A percentile compares a stretch with the other conserved stretches of the same genome.
Evolutionary conservation across 2,329 filamentous ascomycete species (phyloP).

Genomic region (Xylariaceae sp.): DNA sequence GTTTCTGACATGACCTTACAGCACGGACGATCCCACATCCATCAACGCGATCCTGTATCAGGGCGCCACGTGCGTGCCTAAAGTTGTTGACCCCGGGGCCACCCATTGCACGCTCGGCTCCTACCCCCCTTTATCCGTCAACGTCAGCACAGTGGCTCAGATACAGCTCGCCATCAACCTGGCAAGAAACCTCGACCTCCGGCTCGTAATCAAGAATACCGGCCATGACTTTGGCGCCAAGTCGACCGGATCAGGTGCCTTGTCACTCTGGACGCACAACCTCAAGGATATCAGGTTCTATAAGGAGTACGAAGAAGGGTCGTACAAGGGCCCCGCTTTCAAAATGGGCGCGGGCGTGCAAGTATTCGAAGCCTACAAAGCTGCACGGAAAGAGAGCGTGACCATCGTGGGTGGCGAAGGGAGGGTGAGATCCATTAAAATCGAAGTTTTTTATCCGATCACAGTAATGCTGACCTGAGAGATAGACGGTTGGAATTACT

Average conservation of each 20-base stretch:
- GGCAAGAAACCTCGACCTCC: slow-evolving; percentile 24
- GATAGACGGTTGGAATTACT: slow-evolving; percentile 43
- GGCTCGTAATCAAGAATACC: slow-evolving; percentile 27
- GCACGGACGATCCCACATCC: slow-evolving; percentile 27
- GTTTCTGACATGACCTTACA: slow-evolving; percentile 8
- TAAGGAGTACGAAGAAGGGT: slow-evolving; percentile 21
- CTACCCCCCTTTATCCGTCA: slow-evolving; percentile 26
- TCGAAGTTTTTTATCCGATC: too few relatives aligned
- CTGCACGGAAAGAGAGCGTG: slow-evolving; percentile 20
- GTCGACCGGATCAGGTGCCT: slow-evolving; percentile 24
- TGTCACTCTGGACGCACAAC: slow-evolving; percentile 28
- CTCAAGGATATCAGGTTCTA: slow-evolving; percentile 26
- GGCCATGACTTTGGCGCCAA: slow-evolving; percentile 27
- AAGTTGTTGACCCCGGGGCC: slow-evolving; percentile 22
- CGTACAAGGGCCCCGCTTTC: slow-evolving; percentile 25
- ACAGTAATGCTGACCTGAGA: background rate
- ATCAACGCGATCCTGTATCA: slow-evolving; percentile 26
- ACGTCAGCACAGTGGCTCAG: slow-evolving; percentile 25
- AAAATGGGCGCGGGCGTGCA: slow-evolving; percentile 28
- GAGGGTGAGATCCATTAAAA: slow-evolving; percentile 19
- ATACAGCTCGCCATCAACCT: slow-evolving; percentile 26
- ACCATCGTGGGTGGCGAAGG: slow-evolving; percentile 24
- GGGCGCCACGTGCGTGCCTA: slow-evolving; percentile 25
- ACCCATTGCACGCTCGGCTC: slow-evolving; percentile 24
- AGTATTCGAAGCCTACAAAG: slow-evolving; percentile 24